phyloP scores from a whole-genome alignment of 441 rosid genomes.

The Melastoma candidum region DNA sequence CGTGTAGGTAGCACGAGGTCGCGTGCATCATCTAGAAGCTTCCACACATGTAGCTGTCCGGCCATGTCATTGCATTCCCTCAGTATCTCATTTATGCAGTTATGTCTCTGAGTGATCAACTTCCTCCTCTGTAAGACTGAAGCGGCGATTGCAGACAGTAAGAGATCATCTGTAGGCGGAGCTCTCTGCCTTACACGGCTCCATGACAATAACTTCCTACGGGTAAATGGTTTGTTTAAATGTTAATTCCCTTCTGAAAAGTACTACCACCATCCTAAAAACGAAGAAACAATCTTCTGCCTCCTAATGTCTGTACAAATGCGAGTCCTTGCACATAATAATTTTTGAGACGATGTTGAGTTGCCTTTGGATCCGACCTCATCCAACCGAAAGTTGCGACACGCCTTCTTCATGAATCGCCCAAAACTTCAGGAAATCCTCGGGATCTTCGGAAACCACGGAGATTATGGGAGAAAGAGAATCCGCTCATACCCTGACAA shows the following conservation, averaged over 20 bases:
- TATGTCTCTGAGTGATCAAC: slow-evolving; percentile 68
- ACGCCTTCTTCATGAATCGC: slow-evolving; percentile 88
- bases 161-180: slow-evolving; percentile 78
- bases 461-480: slow-evolving; percentile 73
- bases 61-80: slow-evolving; percentile 91
- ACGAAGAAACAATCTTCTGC: slow-evolving; percentile 96
- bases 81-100: slow-evolving; percentile 90
- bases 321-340: slow-evolving; percentile 75
- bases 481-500: slow-evolving; percentile 95
- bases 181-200: slow-evolving; percentile 69
- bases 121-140: slow-evolving; percentile 86
- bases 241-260: slow-evolving; percentile 81
- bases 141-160: slow-evolving; percentile 85
- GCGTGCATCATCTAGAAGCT: slow-evolving; percentile 84
- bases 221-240: slow-evolving; percentile 79
- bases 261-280: slow-evolving; percentile 88
- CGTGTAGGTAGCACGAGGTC: slow-evolving; percentile 70
- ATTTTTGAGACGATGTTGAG: slow-evolving; percentile 75
- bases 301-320: slow-evolving; percentile 80
- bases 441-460: slow-evolving; percentile 69
- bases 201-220: slow-evolving; percentile 92
- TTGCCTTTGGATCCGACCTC: slow-evolving; percentile 90
- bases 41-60: slow-evolving; percentile 95
- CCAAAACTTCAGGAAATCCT: slow-evolving; percentile 95
- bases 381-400: slow-evolving; percentile 92